Evolutionary conservation across 306 rosid genomes (phyloP), one percentile per base, ranked within the genome.

Genomic region (Rosa rugosa): DNA sequence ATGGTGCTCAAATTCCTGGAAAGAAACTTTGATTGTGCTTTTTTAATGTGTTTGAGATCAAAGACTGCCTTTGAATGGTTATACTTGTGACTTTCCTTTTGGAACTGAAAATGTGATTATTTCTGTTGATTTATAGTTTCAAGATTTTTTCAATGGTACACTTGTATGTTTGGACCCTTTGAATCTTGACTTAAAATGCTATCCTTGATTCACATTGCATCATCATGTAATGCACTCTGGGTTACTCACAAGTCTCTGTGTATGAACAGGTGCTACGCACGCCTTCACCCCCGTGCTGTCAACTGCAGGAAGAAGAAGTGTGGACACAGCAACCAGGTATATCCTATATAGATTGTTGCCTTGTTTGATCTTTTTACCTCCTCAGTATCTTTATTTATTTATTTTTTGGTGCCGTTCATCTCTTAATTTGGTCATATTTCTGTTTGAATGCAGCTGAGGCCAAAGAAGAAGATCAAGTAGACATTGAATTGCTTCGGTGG

Each of bases 301-400:
- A 95, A 95, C 92, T 95, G 99, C 97, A 91, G 99, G 93, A 95
- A 95, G 80, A 95, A 95, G 96, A 95, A 95, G 88, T 95, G 99
- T 83, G 99, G 99, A 45, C 99, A 95, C 91, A 95, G 98, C 95
- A 95, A 94, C 94, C 98, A 94, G 97, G 97, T 89, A 66, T 18
- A 8, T 9, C 34, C 40, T 73, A 10, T 63, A 38, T 1, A 5
- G 7, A 5, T 17, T 49, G 42, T 31, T 38, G 13, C 13, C 47
- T 71, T 0, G 2, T 34, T 38, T 76, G 45, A 45, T 5, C 9
- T 31, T 44, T 8, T 63, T 45, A 20, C 36, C 1, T 31, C 20
- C 34, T 45, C 2, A 22, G 5, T 38, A 11, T 36, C 10, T 20
- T 12, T 63, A 2, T 31, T 2, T 27, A n/a, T 27, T 31, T 2